Base-by-base conservation (phyloP, 192 early-diverging fungal species). In the Umbelopsis vinacea region DNA sequence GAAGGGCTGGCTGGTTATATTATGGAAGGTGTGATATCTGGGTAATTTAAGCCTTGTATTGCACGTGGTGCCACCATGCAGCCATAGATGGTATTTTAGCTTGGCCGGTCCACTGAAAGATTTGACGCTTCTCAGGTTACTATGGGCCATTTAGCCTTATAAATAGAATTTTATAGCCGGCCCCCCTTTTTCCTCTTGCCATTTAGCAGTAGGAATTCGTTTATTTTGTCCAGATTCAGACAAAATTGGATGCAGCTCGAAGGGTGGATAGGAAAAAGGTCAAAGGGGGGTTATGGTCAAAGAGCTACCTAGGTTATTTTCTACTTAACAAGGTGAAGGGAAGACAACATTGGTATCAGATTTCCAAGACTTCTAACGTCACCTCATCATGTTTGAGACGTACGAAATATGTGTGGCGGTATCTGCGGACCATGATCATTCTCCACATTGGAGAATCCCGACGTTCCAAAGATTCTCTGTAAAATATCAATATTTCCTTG, bases 381-480 rank as follows among this genome's bases (percentile, higher is more conserved):
- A 43, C 8, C 40, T 43, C 40, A 43, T 43, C 48, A 50, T 50
- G 19, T n/a, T 50, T 50, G n/a, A 21, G 48, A 21, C n/a, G 48
- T 21, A 50, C 48, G 48, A 50, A 21, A 50, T n/a, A 15, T 50
- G 15, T 17, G 48, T 50, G 48, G 48, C 48, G 48, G 48, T 50
- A 50, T 50, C 48, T 50, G 57, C 57, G 57, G 57, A 35, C 23
- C 23, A 29, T 63, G 24, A 63, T 63, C 57, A 35, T 29, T 63
- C 57, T 63, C 57, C 57, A 63, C 57, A 63, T 37, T 63, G 33
- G 57, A 63, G 57, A 63, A 63, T 63, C 33, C 57, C 29, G 57
- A 63, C 57, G 57, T 63, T 63, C 57, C 57, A 63, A 17, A 63
- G 57, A 63, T 63, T 63, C 57, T 63, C 40, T 54, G 22, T n/a